Evolutionary conservation across 768 basidiomycete species (phyloP).

Genomic region (Astraeus odoratus): DNA sequence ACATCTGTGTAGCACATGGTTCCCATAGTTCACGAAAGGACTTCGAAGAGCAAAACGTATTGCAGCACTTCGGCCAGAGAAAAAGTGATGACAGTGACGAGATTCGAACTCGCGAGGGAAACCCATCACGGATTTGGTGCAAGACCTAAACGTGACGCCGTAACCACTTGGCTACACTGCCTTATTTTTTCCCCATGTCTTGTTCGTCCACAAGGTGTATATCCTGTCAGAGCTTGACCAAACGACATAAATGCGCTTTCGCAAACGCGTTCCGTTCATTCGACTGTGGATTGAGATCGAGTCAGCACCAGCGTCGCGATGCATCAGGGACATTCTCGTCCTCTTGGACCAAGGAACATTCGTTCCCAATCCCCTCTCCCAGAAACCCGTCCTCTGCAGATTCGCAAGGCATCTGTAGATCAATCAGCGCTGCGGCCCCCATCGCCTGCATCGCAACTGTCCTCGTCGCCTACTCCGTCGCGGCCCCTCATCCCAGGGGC

Average conservation of each 20-base stretch:
- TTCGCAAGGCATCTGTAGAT: constrained; percentile 32
- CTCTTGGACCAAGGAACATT: constrained; percentile 44
- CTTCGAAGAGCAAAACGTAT: too few relatives aligned
- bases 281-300: too few relatives aligned
- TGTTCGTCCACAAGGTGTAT: too few relatives aligned
- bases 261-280: too few relatives aligned
- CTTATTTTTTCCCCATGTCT: constrained; percentile 11
- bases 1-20: too few relatives aligned
- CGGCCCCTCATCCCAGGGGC: constrained; percentile 27
- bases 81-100: constrained; percentile 45
- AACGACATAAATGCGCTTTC: too few relatives aligned
- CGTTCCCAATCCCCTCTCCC: constrained; percentile 38
- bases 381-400: constrained; percentile 34
- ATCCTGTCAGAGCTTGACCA: too few relatives aligned
- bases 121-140: constrained; percentile 44
- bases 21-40: too few relatives aligned
- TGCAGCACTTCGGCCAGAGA: constrained; percentile 2
- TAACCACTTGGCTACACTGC: constrained; percentile 57
- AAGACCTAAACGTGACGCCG: constrained; percentile 51
- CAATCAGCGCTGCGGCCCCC: constrained; percentile 18
- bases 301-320: constrained; percentile 21
- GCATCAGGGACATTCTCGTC: constrained; percentile 30
- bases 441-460: constrained; percentile 22
- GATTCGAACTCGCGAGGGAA: constrained; percentile 56
- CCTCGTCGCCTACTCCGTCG: constrained; percentile 27